phyloP scores from a whole-genome alignment of 2,329 filamentous ascomycete species.

The Elsinoe ampelina region DNA sequence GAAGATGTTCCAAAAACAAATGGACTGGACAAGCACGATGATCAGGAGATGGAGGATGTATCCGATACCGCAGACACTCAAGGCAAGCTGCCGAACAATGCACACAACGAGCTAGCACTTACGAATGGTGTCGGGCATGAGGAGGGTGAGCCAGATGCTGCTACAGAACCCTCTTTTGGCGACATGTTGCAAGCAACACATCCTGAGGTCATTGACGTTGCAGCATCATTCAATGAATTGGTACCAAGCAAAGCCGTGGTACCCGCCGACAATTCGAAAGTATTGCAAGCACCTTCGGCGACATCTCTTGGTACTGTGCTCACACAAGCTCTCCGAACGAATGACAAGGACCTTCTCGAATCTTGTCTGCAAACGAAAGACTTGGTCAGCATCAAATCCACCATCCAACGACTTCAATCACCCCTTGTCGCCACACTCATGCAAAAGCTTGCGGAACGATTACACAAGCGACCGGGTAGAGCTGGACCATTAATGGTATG shows the following conservation, averaged over 20 bases:
- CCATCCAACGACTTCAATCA: constrained; percentile 83
- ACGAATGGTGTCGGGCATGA: constrained; percentile 1
- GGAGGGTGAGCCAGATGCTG: constrained; percentile 24
- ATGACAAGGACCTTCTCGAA: constrained; percentile 82
- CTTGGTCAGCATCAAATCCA: constrained; percentile 67
- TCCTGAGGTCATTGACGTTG: constrained; percentile 67
- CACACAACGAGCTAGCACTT: not conserved
- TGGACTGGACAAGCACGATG: constrained; percentile 20
- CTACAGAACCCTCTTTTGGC: constrained; percentile 66
- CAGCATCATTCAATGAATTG: constrained; percentile 42
- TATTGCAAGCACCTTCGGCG: constrained; percentile 55
- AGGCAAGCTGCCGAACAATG: constrained; percentile 9
- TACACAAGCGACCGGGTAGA: constrained; percentile 78
- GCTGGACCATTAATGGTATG: constrained; percentile 86
- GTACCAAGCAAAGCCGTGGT: constrained; percentile 37
- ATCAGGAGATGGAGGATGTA: constrained; percentile 19
- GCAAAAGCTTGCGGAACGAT: constrained; percentile 72
- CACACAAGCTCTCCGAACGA: constrained; percentile 82
- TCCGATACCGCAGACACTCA: constrained; percentile 26
- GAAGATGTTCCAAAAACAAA: constrained; percentile 16
- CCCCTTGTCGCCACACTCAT: constrained; percentile 70
- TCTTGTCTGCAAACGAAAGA: constrained; percentile 80
- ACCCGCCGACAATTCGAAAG: constrained; percentile 35
- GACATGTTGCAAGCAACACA: constrained; percentile 66
- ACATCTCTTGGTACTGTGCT: constrained; percentile 87